Percentiles rank a stretch among this genome's conserved stretches.
Conservation (phyloP, 371 early-diverging fungal species). For the Apophysomyces variabilis region DNA sequence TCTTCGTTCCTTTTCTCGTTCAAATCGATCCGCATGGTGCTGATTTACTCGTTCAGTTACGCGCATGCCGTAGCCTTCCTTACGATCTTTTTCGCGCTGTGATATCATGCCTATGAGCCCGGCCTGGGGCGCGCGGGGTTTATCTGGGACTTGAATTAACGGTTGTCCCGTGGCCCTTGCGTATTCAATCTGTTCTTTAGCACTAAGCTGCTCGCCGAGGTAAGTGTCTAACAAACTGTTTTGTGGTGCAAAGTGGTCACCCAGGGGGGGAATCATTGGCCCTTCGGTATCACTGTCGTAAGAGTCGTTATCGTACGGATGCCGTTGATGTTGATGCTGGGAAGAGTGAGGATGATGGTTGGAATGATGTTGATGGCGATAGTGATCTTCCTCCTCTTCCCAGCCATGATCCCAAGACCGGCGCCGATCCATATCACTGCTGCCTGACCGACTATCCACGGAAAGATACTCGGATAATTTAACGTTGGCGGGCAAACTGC, state of each 20-base stretch:
- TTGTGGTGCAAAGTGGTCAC: constrained; percentile 54
- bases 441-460: constrained; percentile 16
- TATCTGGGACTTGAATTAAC: constrained; percentile 47
- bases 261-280: constrained; percentile 47
- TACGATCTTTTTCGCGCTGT: constrained; percentile 48
- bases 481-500: constrained; percentile 30
- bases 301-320: constrained; percentile 30
- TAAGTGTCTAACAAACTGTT: constrained; percentile 48
- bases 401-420: constrained; percentile 23
- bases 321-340: constrained; percentile 14
- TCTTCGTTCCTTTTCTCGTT: constrained; percentile 53
- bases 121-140: constrained; percentile 42
- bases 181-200: constrained; percentile 55
- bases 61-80: constrained; percentile 40
- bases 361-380: not conserved
- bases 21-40: constrained; percentile 42
- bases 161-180: constrained; percentile 56
- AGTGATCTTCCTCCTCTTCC: constrained; percentile 10
- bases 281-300: constrained; percentile 35
- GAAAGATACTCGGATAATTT: constrained; percentile 23
- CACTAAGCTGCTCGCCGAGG: constrained; percentile 48
- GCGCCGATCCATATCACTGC: constrained; percentile 15
- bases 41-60: constrained; percentile 44
- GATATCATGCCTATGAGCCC: constrained; percentile 56
- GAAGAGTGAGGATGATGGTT: constrained; percentile 3